Evolutionary conservation across 768 basidiomycete species (phyloP).

Genomic region (Roridomyces roridus): DNA sequence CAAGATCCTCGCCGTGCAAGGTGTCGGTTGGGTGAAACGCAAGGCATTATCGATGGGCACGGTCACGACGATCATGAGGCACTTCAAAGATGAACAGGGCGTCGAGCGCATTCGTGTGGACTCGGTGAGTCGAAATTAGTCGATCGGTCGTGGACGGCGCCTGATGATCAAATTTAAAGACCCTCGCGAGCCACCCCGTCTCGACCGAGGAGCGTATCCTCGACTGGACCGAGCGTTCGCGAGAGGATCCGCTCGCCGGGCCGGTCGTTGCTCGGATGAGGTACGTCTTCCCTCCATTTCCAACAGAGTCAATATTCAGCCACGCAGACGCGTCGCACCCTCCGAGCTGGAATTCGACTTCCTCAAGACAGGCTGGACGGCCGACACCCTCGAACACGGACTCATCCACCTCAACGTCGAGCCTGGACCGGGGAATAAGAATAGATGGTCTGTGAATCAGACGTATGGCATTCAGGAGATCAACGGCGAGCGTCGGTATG

Average conservation of each 20-base stretch:
- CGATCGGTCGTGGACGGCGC: too few species aligned
- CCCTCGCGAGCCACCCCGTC: too few species aligned
- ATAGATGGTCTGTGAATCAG: constrained; percentile 48
- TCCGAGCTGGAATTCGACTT: not conserved
- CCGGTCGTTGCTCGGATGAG: constrained; percentile 29
- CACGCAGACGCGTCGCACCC: not conserved
- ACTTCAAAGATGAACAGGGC: constrained; percentile 46
- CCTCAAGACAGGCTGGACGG: constrained; percentile 7
- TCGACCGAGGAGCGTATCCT: constrained; percentile 43
- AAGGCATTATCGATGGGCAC: constrained; percentile 43
- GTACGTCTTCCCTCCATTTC: not conserved
- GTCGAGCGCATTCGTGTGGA: constrained; percentile 46
- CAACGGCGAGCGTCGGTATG: constrained; percentile 10
- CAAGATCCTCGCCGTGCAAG: constrained; percentile 54
- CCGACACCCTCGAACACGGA: not conserved
- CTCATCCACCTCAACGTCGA: constrained; percentile 33
- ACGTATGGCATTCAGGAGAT: constrained; percentile 14
- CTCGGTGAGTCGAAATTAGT: constrained; percentile 19
- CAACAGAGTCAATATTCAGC: not conserved
- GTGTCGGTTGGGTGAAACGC: constrained; percentile 54
- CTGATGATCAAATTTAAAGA: too few species aligned
- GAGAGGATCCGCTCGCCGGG: constrained; percentile 41
- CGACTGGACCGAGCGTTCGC: constrained; percentile 34
- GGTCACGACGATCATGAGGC: constrained; percentile 46
- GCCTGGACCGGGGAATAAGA: constrained; percentile 41